Evolutionary conservation across 139 green algal genomes (phyloP).

Genomic region (Chlorella sp.): DNA sequence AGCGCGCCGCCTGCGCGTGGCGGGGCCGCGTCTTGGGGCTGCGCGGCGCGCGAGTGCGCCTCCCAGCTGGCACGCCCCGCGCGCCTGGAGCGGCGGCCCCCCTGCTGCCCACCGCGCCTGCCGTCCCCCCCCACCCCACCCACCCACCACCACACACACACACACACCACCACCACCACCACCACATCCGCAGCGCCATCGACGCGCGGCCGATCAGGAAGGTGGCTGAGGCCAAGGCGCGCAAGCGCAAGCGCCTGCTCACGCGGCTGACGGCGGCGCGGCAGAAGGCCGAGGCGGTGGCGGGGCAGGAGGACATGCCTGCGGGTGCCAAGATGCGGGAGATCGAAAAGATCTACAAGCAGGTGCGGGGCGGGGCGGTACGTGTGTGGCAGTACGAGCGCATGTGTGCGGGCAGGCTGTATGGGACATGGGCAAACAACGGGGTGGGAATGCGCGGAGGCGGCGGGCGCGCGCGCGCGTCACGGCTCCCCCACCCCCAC

Average conservation of each 20-base stretch:
- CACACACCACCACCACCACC: too few relatives aligned
- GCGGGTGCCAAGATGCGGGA: conserved; percentile 44
- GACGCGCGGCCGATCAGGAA: conserved; percentile 96
- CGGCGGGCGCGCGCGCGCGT: not conserved
- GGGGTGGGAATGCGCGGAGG: not conserved
- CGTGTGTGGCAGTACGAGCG: not conserved
- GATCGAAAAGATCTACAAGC: conserved; percentile 46
- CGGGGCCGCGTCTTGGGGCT: too few relatives aligned
- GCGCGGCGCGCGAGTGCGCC: too few relatives aligned
- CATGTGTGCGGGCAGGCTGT: not conserved
- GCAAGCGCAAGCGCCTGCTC: conserved; percentile 79
- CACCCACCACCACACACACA: too few relatives aligned
- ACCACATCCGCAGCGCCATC: too few relatives aligned
- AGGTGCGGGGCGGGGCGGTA: not conserved
- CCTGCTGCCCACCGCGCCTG: too few relatives aligned
- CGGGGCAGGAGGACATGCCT: conserved; percentile 68
- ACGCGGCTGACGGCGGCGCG: conserved; percentile 56
- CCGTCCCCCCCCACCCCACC: too few relatives aligned
- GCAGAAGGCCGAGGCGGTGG: conserved; percentile 77
- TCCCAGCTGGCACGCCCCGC: too few relatives aligned
- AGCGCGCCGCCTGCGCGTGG: too few relatives aligned
- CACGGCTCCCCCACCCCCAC: not conserved
- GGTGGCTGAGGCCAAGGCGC: conserved; percentile 91
- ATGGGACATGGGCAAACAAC: not conserved
- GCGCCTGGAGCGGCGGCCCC: too few relatives aligned